Base-by-base conservation (phyloP, 805 yeast genomes). In the Wickerhamomyces bovis region DNA sequence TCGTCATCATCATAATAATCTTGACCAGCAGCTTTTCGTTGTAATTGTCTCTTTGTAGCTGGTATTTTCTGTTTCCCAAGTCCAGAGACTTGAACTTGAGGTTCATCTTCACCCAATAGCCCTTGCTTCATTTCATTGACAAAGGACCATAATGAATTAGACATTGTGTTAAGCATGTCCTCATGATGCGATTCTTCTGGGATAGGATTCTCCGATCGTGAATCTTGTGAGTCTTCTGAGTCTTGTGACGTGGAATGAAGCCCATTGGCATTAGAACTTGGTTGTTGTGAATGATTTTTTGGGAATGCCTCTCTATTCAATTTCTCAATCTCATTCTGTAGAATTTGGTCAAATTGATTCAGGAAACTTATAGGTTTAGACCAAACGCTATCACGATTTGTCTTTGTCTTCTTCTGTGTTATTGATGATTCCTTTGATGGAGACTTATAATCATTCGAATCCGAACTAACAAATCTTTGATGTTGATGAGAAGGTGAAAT, bases 291-390 rank as follows among this genome's bases (percentile, higher is more conserved):
- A 16, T 35, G 39, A 18, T 41, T 40, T n/a, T 35, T 42, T 41
- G 53, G 50, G 42, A 51, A 52, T 2, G 55, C 56, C 23, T 53
- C 57, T 33, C 53, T 54, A 38, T 51, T 66, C 21, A 75, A 64
- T 51, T 74, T 78, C 53, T 83, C 89, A 47, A 84, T 69, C 59
- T 83, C 89, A 47, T 72, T 76, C 57, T 80, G 87, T 28, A 84
- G 66, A 62, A 81, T 68, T 44, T 76, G 78, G 60, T 84, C 92
- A 56, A 84, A 75, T 51, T 81, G 87, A 53, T 81, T 87, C 41
- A 84, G 70, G 44, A 82, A 68, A 41, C 71, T 76, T 39, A 83
- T 67, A 1, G 89, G 85, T 54, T 76, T 80, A 4, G 79, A 62
- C 73, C 73, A 70, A 16, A 67, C 55, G 16, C 72, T 69, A 4